A percentile compares a stretch with the other conserved stretches of the same genome.
Evolutionary conservation across 495 filamentous ascomycete genomes (phyloP).

Genomic region (Talaromyces wortmannii): DNA sequence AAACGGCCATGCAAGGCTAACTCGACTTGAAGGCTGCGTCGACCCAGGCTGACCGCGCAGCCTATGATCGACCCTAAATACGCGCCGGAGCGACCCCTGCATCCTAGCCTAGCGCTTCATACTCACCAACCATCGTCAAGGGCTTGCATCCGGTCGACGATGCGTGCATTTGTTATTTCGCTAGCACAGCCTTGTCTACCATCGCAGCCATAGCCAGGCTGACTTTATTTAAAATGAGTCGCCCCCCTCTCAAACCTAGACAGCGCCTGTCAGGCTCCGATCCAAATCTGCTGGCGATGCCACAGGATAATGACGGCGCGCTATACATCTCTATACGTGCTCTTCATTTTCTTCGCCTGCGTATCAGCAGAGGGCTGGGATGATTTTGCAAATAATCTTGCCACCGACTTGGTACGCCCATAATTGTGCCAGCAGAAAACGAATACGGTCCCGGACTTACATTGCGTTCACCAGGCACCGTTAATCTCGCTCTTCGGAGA

Average conservation of each 20-base stretch:
- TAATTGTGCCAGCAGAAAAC: background rate
- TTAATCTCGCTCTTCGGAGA: slow-evolving; percentile 51
- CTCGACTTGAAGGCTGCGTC: background rate
- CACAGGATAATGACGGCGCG: background rate
- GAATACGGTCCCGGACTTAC: background rate
- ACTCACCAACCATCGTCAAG: background rate
- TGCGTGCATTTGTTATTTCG: too few relatives aligned
- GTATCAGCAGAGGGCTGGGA: slow-evolving; percentile 28
- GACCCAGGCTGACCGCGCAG: background rate
- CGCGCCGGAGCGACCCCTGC: background rate
- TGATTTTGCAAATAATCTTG: slow-evolving; percentile 48
- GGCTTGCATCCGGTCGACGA: background rate
- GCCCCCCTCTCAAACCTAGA: background rate
- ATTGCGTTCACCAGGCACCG: slow-evolving; percentile 22
- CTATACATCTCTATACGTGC: background rate
- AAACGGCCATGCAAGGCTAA: background rate
- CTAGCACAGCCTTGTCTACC: background rate
- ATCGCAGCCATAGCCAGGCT: background rate
- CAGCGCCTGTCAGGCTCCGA: background rate
- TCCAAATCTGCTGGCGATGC: background rate
- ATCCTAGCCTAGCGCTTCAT: background rate
- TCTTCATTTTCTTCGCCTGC: slow-evolving; percentile 9
- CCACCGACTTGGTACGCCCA: slow-evolving; percentile 33
- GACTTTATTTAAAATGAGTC: background rate
- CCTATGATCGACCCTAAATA: background rate